Evolutionary conservation across 225 moss, liverwort and hornwort species (phyloP), one percentile per base, ranked within the genome.

Genomic region (Straminergon stramineum): DNA sequence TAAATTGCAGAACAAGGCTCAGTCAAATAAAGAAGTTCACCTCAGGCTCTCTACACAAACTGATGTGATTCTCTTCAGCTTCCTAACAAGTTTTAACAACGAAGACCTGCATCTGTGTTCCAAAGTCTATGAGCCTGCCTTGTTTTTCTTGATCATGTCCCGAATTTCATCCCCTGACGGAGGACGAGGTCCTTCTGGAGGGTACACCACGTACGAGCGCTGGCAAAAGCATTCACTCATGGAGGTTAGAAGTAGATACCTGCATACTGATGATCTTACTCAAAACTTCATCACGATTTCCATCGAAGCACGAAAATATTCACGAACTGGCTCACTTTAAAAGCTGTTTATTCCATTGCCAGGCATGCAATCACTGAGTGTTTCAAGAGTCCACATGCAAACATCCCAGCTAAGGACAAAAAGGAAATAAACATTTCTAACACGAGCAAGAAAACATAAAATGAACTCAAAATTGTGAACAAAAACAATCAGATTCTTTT

Each of bases 151-250:
- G 39, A 96, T 82, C 93, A 93, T 89, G 61, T 96, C 98, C 73
- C 96, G 93, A 77, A 97, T 96, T 84, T 97, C 96, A 23, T 98
- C 96, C 52, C 97, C 96, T 45, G 96, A 93, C 35, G 95, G 96
- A 30, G 98, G 98, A 58, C 94, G 94, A 78, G 96, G 97, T 90
- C 95, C 97, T 85, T 98, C 98, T 62, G 98, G 97, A 35, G 96
- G 96, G 88, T 98, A 98, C 76, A 97, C 98, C 78, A 96, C 98
- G 81, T 95, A 96, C 30, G 95, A 95, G n/a, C 95, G 96, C 96
- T 98, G 96, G 81, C 85, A 90, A 71, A 79, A 34, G 39, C 52
- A 84, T 60, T 70, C 63, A 84, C 8, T 43, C 56, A 81, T 75
- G 79, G 60, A 45, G 62, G 84, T 89, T 70, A 89, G 63, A 89